Percentiles rank a stretch among this genome's conserved stretches.
These are phyloP conservation scores for Persicaria maculosa DNA, from an alignment of 148 eudicot species.

Conservation along the genomic window DNA sequence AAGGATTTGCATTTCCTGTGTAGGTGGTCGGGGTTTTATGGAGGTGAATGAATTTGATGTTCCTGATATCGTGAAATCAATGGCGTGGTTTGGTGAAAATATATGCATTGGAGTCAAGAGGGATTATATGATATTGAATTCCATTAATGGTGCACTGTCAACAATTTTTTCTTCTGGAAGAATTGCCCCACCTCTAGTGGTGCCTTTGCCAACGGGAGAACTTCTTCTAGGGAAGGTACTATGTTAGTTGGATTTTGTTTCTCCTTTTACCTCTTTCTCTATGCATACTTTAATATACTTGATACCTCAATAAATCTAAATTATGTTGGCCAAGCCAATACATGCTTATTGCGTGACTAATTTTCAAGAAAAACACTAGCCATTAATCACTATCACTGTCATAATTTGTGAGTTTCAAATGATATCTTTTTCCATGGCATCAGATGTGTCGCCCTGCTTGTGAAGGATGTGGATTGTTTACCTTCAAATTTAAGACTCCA, in stretches of 20 bases:
- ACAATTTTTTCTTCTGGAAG: constrained; percentile 97
- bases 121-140: constrained; percentile 81
- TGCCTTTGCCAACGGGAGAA: constrained; percentile 86
- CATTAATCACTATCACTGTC: constrained; percentile 5
- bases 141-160: constrained; percentile 67
- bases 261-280: too few species aligned
- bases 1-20: constrained; percentile 7
- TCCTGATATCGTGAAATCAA: constrained; percentile 84
- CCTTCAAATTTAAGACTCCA: too few species aligned
- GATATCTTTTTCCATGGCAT: not conserved
- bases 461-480: too few species aligned
- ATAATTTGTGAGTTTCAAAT: not conserved
- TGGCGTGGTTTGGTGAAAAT: constrained; percentile 99
- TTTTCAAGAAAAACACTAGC: not conserved
- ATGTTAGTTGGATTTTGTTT: not conserved
- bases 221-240: constrained; percentile 93
- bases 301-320: too few species aligned
- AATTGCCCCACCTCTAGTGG: constrained; percentile 84
- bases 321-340: not conserved
- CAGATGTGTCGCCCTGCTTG: not conserved
- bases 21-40: constrained; percentile 92
- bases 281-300: not conserved
- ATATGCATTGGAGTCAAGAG: constrained; percentile 85
- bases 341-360: not conserved
- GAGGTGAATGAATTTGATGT: constrained; percentile 95